A percentile compares a stretch with the other conserved stretches of the same genome.
Evolutionary conservation across 257 asterid genomes (phyloP).

Genomic region (Avicennia marina): DNA sequence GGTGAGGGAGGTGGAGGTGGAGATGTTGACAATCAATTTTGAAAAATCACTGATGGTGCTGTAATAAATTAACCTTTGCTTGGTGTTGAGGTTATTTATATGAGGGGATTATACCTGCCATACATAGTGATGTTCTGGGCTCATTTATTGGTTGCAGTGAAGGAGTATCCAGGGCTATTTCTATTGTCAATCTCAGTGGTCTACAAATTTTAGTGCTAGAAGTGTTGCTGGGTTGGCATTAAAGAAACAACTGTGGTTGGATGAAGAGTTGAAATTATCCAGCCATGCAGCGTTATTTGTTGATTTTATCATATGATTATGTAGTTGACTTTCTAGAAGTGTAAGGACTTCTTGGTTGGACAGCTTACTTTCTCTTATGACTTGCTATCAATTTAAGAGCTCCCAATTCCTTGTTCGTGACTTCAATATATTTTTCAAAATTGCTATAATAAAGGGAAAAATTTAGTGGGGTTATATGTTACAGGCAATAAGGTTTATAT

Average conservation of each 20-base stretch:
- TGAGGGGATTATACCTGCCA: too few species aligned
- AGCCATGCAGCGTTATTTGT: not conserved
- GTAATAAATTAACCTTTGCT: not conserved
- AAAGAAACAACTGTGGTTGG: not conserved
- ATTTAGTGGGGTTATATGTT: too few species aligned
- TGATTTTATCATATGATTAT: too few species aligned
- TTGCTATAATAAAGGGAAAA: too few species aligned
- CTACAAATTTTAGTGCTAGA: not conserved
- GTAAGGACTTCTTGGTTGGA: too few species aligned
- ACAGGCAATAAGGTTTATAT: too few species aligned
- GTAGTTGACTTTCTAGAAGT: not conserved
- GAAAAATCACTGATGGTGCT: not conserved
- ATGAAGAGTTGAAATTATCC: not conserved
- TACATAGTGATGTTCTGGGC: not conserved
- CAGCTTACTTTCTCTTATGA: too few species aligned
- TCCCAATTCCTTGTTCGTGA: too few species aligned
- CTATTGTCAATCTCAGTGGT: not conserved
- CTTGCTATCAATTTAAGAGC: too few species aligned
- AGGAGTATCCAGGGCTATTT: not conserved
- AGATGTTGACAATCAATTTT: not conserved
- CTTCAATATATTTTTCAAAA: too few species aligned
- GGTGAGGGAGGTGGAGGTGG: too few species aligned
- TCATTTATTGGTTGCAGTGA: not conserved
- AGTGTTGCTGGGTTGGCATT: not conserved
- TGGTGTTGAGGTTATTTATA: not conserved